Percentiles rank a stretch among this genome's conserved stretches.
phyloP scores from a whole-genome alignment of 1,139 yeast species.

The Geotrichum phurueaensis region DNA sequence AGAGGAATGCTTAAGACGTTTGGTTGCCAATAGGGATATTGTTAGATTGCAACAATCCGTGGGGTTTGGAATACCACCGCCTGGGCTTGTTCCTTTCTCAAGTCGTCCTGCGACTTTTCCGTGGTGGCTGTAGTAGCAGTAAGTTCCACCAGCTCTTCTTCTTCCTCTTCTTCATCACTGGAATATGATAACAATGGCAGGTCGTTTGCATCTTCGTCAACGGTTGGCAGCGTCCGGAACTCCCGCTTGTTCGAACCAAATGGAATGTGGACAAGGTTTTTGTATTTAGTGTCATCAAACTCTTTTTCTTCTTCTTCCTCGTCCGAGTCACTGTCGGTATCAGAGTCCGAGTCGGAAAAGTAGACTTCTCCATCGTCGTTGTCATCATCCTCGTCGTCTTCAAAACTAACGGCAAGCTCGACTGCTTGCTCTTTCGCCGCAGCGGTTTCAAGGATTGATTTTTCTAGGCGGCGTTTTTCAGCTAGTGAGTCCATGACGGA shows the following conservation, averaged over 20 bases:
- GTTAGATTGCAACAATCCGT: background rate
- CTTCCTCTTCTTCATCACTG: conserved; percentile 10
- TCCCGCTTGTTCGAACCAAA: background rate
- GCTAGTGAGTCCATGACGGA: conserved; percentile 48
- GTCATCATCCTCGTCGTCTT: conserved; percentile 18
- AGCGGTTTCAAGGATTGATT: background rate
- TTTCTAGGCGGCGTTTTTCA: conserved; percentile 16
- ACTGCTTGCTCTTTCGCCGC: background rate
- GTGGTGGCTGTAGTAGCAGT: background rate
- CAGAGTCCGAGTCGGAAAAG: conserved; percentile 12
- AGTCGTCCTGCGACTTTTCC: background rate
- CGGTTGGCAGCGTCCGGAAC: background rate
- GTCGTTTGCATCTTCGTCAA: background rate
- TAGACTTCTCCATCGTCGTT: conserved; percentile 19
- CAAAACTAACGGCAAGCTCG: background rate
- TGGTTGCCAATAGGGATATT: no score
- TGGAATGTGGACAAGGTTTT: background rate
- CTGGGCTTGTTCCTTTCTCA: background rate
- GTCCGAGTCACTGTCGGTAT: conserved; percentile 3
- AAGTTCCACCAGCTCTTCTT: background rate
- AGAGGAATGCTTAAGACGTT: no score
- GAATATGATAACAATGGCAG: conserved; percentile 12
- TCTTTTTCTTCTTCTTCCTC: background rate
- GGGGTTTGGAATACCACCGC: background rate
- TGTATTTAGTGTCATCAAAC: background rate